These are phyloP conservation scores for Kurtzmaniella quercitrusa DNA, from an alignment of 1,139 yeast species.

Conservation along the genomic window DNA sequence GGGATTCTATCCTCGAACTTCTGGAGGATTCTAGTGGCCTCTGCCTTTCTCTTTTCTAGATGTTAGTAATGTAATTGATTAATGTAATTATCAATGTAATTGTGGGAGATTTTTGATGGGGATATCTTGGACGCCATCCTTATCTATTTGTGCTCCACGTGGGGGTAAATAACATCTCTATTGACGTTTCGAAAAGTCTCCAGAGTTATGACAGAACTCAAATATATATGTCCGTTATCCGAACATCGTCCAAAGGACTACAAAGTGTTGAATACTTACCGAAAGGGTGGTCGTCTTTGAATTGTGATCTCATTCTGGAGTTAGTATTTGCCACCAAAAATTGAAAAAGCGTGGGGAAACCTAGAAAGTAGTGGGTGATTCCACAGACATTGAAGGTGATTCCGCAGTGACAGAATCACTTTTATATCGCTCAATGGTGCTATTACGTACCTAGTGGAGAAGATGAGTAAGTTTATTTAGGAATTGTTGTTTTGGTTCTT, in stretches of 20 bases:
- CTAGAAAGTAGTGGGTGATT: neutral
- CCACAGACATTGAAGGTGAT: neutral
- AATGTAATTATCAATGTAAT: no score
- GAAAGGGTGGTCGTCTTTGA: constrained; percentile 87
- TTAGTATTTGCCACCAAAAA: constrained; percentile 4
- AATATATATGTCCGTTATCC: no score
- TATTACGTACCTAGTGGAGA: neutral
- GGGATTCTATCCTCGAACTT: constrained; percentile 93
- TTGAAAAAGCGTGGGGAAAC: neutral
- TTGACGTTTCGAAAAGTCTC: no score
- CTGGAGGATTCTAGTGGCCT: constrained; percentile 85
- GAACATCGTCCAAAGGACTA: no score
- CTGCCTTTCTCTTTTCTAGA: constrained; percentile 89
- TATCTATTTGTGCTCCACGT: no score
- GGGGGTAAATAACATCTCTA: no score
- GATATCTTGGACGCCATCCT: no score
- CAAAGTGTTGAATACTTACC: constrained; percentile 31
- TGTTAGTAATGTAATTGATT: constrained; percentile 18
- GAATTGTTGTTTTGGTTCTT: neutral
- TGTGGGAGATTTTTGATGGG: no score
- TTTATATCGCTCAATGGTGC: neutral
- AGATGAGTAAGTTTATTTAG: neutral
- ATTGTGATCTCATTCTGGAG: constrained; percentile 72
- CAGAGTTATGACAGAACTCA: no score
- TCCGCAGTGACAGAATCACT: neutral